Percentiles rank a stretch among this genome's conserved stretches.
These are phyloP conservation scores for Botrytis porri DNA, from an alignment of 2,329 filamentous ascomycete species.

Conservation along the genomic window DNA sequence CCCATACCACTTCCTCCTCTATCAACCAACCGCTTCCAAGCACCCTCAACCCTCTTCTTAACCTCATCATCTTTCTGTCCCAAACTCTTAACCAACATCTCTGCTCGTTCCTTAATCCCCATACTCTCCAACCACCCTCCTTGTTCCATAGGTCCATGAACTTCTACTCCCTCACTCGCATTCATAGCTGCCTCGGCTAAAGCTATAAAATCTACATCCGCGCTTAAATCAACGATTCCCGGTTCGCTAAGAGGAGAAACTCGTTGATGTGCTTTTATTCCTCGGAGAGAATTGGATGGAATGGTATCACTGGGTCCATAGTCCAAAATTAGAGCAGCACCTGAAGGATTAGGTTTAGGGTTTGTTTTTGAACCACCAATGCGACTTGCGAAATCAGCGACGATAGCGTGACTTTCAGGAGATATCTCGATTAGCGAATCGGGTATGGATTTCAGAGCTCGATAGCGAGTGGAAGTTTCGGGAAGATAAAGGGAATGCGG, in stretches of 20 bases:
- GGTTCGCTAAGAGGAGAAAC: slow-evolving; percentile 79
- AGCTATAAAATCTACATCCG: slow-evolving; percentile 89
- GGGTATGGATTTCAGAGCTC: slow-evolving; percentile 62
- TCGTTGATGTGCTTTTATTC: slow-evolving; percentile 73
- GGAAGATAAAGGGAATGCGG: slow-evolving; percentile 84
- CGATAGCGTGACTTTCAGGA: slow-evolving; percentile 79
- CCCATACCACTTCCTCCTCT: slow-evolving; percentile 84
- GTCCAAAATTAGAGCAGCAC: slow-evolving; percentile 92
- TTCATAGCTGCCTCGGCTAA: slow-evolving; percentile 77
- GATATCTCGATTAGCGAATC: slow-evolving; percentile 83
- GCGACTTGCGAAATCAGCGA: slow-evolving; percentile 74
- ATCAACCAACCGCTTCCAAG: slow-evolving; percentile 83
- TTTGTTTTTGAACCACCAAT: slow-evolving; percentile 67
- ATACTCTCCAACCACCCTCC: slow-evolving; percentile 73
- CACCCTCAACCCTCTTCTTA: slow-evolving; percentile 62
- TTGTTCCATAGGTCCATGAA: slow-evolving; percentile 89
- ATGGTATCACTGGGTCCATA: slow-evolving; percentile 80
- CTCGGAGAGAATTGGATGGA: slow-evolving; percentile 84
- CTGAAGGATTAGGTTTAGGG: slow-evolving; percentile 63
- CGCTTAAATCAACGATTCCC: slow-evolving; percentile 82
- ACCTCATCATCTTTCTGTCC: slow-evolving; percentile 46
- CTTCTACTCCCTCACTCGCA: slow-evolving; percentile 77
- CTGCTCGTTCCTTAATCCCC: slow-evolving; percentile 77
- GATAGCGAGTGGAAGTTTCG: slow-evolving; percentile 75
- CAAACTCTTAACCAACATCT: slow-evolving; percentile 56